Evolutionary conservation across 177 flowering plant species (phyloP), one percentile per base, ranked within the genome.

Genomic region (Vitis hybrid): DNA sequence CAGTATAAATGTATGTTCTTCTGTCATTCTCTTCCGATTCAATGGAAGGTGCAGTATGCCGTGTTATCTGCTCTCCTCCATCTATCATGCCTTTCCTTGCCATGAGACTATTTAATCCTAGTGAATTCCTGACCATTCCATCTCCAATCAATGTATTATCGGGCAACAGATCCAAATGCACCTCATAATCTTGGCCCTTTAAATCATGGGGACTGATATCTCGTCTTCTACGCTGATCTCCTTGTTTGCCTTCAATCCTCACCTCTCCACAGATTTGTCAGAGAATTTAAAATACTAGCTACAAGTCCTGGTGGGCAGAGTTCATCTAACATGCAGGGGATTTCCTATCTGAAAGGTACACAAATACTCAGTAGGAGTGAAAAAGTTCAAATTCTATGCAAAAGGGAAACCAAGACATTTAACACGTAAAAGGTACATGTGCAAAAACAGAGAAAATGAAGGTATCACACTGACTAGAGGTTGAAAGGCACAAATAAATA

Each of bases 291-390:
- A 58, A 22, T 63, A 56, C 63, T 58, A 65, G 74, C 58, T 64
- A 58, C 31, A 49, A 31, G 69, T 64, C 50, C 56, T 31, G 56
- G 9, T 53, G 49, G 62, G 51, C 56, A 65, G 33, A 56, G 70
- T 51, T 62, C 72, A 58, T 53, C 29, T 26, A 33, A 31, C 55
- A 66, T 52, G 51, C 57, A 48, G 26, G 51, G 67, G 12, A 61
- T 70, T 26, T 71, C 56, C 65, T 10, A 69, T 74, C 83, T 78
- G 59, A 80, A 72, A 65, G 49, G 57, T 29, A 63, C 9, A 62
- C 11, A 22, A 60, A 52, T 51, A 45, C 9, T 72, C 62, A 52
- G 48, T 10, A 68, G 59, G 49, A 19, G 2, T 18, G 71, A 22
- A 70, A 11, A 39, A 5, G 7, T 39, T 39, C 4, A 29, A 59